These are phyloP conservation scores for Wickerhamiella shivajii DNA, from an alignment of 805 yeast species.

Conservation along the genomic window DNA sequence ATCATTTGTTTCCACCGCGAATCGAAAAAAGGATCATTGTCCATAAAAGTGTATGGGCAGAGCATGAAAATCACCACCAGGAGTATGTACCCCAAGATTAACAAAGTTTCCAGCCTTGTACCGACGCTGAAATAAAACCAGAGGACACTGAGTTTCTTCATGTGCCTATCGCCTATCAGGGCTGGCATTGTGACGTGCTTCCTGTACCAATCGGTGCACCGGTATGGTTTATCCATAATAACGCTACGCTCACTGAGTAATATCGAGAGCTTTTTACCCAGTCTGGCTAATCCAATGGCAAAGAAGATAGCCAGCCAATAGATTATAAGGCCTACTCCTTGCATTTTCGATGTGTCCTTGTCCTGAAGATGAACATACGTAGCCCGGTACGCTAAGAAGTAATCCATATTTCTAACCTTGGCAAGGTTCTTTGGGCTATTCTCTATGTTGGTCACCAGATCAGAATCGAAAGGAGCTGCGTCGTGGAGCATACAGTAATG, in stretches of 20 bases:
- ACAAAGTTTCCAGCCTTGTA: conserved; percentile 36
- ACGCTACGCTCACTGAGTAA: conserved; percentile 16
- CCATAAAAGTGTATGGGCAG: conserved; percentile 22
- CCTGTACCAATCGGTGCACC: conserved; percentile 15
- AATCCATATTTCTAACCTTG: conserved; percentile 10
- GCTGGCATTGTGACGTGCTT: conserved; percentile 27
- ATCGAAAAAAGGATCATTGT: conserved; percentile 26
- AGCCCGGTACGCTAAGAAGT: conserved; percentile 14
- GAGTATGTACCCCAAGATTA: conserved; percentile 29
- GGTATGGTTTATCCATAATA: conserved; percentile 15
- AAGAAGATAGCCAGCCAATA: conserved; percentile 21
- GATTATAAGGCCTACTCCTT: conserved; percentile 21
- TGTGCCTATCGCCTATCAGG: conserved; percentile 22
- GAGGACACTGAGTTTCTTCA: conserved; percentile 17
- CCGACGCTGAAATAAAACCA: conserved; percentile 29
- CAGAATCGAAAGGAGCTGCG: conserved; percentile 9
- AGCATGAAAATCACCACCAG: conserved; percentile 23
- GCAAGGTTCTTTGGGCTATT: conserved; percentile 1
- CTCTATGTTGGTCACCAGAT: conserved; percentile 11
- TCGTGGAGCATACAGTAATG: conserved; percentile 18
- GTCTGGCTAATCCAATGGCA: conserved; percentile 8
- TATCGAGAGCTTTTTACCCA: conserved; percentile 9
- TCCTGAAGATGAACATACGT: conserved; percentile 15
- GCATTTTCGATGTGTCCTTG: conserved; percentile 22
- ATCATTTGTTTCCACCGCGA: conserved; percentile 26